Evolutionary conservation across 164 flowering plant genomes (phyloP).

Genomic region (Aristolochia contorta): DNA sequence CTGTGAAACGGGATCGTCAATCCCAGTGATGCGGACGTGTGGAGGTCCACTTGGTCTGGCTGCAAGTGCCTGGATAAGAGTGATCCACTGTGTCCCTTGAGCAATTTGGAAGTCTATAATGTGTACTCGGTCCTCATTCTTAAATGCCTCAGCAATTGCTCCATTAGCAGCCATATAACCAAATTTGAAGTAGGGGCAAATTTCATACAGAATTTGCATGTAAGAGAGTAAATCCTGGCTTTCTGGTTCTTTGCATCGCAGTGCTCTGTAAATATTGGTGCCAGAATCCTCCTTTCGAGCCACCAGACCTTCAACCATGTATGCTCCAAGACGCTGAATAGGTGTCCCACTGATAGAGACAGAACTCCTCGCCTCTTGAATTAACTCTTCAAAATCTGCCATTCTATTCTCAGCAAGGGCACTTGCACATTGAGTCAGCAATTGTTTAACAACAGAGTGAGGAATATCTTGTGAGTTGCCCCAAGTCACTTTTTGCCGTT

Average conservation of each 20-base stretch:
- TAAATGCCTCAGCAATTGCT: conserved; percentile 76
- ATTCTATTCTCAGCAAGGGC: conserved; percentile 16
- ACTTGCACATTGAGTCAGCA: conserved; percentile 20
- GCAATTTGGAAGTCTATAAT: conserved; percentile 73
- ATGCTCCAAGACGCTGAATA: conserved; percentile 34
- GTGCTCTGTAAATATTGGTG: conserved; percentile 23
- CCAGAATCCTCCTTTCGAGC: conserved; percentile 34
- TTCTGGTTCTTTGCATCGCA: conserved; percentile 47
- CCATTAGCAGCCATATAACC: conserved; percentile 92
- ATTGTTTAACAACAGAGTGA: conserved; percentile 15
- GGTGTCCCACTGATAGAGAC: conserved; percentile 29
- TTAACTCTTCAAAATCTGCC: conserved; percentile 8
- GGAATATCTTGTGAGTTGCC: conserved; percentile 25
- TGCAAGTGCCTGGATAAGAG: conserved; percentile 69
- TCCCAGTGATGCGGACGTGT: conserved; percentile 64
- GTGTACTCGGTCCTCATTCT: conserved; percentile 52
- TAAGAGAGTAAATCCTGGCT: conserved; percentile 61
- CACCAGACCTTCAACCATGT: conserved; percentile 35
- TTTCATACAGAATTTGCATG: conserved; percentile 64
- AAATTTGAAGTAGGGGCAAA: conserved; percentile 77
- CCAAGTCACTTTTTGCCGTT: conserved; percentile 28
- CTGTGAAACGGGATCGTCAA: conserved; percentile 56
- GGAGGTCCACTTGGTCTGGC: conserved; percentile 81
- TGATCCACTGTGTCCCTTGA: conserved; percentile 75
- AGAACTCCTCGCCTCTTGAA: conserved; percentile 6